These are phyloP conservation scores for Lumnitzera littorea DNA, from an alignment of 345 rosid species.

Conservation along the genomic window DNA sequence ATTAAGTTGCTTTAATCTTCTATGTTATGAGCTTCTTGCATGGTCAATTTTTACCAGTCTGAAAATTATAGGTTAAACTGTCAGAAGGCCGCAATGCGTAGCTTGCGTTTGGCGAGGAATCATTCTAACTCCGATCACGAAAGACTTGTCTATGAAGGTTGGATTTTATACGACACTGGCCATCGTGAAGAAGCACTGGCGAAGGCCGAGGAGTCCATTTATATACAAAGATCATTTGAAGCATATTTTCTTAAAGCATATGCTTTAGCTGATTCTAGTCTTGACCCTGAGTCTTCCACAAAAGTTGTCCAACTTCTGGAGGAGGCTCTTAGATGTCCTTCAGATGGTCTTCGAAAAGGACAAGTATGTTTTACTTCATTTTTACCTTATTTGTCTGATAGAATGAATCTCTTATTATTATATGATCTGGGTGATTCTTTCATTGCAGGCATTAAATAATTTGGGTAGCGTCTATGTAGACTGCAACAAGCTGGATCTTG, in stretches of 20 bases:
- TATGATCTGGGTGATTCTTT: neutral
- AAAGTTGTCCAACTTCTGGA: conserved; percentile 74
- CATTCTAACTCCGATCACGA: conserved; percentile 72
- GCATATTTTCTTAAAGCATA: conserved; percentile 98
- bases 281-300: conserved; percentile 52
- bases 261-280: conserved; percentile 66
- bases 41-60: neutral
- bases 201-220: conserved; percentile 84
- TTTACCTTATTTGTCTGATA: too few species aligned
- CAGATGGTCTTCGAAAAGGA: conserved; percentile 98
- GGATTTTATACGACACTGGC: conserved; percentile 90
- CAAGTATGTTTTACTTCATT: conserved; percentile 42
- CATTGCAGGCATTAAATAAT: conserved; percentile 81
- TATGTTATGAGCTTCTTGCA: neutral
- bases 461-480: conserved; percentile 81
- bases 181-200: conserved; percentile 93
- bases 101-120: conserved; percentile 83
- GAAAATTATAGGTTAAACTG: conserved; percentile 59
- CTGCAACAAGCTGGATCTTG: conserved; percentile 83
- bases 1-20: too few species aligned
- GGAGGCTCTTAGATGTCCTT: conserved; percentile 94
- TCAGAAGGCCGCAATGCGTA: conserved; percentile 92
- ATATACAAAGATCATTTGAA: conserved; percentile 88
- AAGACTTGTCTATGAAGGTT: conserved; percentile 93
- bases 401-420: too few species aligned